A percentile compares a stretch with the other conserved stretches of the same genome.
phyloP scores from a whole-genome alignment of 1,284 basidiomycete genomes.

The Ganoderma leucocontextum region DNA sequence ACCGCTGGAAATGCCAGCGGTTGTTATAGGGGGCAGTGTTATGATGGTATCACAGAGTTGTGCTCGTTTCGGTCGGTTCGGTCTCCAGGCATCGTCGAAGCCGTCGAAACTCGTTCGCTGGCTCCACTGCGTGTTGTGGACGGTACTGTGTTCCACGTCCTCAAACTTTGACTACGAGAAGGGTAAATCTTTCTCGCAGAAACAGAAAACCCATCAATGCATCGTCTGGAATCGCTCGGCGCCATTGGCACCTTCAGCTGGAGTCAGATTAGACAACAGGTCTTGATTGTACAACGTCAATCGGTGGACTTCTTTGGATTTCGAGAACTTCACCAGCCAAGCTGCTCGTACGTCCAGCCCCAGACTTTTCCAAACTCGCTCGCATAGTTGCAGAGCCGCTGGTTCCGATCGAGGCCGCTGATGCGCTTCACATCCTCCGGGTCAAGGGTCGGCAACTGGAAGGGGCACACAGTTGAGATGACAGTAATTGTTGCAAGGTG shows the following conservation, averaged over 20 bases:
- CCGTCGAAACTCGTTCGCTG: too few relatives aligned
- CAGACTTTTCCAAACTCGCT: constrained; percentile 48
- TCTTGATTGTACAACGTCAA: not conserved
- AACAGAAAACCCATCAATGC: too few relatives aligned
- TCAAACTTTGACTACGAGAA: too few relatives aligned
- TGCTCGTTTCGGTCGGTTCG: too few relatives aligned
- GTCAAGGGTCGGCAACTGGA: constrained; percentile 53
- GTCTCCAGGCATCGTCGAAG: too few relatives aligned
- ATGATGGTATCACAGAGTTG: too few relatives aligned
- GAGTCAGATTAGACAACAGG: not conserved
- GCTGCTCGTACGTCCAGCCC: constrained; percentile 58
- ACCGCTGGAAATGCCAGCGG: too few relatives aligned
- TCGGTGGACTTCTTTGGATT: not conserved
- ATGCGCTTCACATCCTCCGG: constrained; percentile 56
- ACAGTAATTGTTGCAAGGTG: not conserved
- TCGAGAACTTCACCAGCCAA: constrained; percentile 51
- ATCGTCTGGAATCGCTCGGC: not conserved
- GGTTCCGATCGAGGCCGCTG: constrained; percentile 63
- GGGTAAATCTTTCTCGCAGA: too few relatives aligned
- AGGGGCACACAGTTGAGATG: constrained; percentile 7
- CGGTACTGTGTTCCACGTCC: too few relatives aligned
- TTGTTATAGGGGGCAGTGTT: too few relatives aligned
- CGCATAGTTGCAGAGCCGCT: constrained; percentile 39
- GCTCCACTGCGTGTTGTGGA: too few relatives aligned
- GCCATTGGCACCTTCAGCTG: not conserved